Percentiles rank a stretch among this genome's conserved stretches.
Conservation (phyloP, 1,284 basidiomycete species). For the Melampsora larici-populina region DNA sequence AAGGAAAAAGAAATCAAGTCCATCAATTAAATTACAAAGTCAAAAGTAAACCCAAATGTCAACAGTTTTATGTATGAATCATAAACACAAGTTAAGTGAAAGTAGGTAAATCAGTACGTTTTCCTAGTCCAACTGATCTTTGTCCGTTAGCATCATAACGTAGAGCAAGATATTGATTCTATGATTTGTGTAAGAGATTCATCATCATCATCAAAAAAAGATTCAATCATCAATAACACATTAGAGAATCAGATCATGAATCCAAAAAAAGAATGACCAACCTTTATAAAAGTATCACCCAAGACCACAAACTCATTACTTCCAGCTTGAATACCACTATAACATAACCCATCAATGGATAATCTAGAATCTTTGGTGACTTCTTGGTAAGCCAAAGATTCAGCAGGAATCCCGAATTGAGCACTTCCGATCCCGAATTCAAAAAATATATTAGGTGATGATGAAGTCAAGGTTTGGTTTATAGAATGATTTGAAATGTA, state of each 20-base stretch:
- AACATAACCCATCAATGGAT: neutral
- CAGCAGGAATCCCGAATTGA: conserved; percentile 27
- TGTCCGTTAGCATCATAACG: neutral
- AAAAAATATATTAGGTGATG: conserved; percentile 20
- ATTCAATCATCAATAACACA: no score
- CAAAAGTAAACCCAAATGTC: neutral
- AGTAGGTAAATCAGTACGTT: conserved; percentile 1
- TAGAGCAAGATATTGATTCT: conserved; percentile 40
- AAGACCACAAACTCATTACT: conserved; percentile 26
- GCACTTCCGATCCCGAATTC: conserved; percentile 11
- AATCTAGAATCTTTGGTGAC: conserved; percentile 2
- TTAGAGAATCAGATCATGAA: neutral
- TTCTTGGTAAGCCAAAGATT: conserved; percentile 22
- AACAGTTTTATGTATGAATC: neutral
- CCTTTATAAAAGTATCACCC: conserved; percentile 41
- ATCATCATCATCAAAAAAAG: no score
- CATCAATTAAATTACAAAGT: neutral
- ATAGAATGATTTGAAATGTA: neutral
- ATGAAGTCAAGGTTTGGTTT: neutral
- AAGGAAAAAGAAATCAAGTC: conserved; percentile 7
- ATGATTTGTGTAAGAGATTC: neutral
- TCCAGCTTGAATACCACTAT: conserved; percentile 37
- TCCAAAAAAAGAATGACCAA: neutral
- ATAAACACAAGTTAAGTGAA: neutral
- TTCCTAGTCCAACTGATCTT: conserved; percentile 17